Evolutionary conservation across 192 early-diverging fungal genomes (phyloP).

Genomic region (Backusella australiensis): DNA sequence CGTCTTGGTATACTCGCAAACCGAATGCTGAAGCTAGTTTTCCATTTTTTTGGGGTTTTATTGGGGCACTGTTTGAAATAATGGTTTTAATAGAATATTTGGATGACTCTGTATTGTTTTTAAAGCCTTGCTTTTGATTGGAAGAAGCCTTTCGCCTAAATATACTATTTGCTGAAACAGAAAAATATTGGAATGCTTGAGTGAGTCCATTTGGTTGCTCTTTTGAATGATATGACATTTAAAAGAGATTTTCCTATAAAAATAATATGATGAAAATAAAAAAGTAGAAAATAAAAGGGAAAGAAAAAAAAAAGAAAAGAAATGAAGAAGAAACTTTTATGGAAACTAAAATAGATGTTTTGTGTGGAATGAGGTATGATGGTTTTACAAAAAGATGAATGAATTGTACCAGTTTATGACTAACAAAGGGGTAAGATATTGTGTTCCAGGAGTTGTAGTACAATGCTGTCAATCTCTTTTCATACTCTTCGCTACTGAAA

Average conservation of each 20-base stretch:
- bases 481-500: not conserved
- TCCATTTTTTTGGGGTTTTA: not conserved
- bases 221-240: not conserved
- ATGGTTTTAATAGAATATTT: not conserved
- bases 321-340: not conserved
- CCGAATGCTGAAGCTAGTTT: not conserved
- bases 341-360: not conserved
- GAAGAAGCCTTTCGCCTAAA: not conserved
- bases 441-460: not conserved
- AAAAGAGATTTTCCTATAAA: not conserved
- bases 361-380: not conserved
- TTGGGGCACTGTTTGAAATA: not conserved
- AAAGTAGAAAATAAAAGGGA: not conserved
- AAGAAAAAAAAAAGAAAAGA: not conserved
- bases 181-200: constrained; percentile 6
- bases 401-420: not conserved
- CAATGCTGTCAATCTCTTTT: constrained; percentile 3
- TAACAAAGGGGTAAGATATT: not conserved
- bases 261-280: not conserved
- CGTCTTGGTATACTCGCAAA: not conserved
- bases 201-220: not conserved
- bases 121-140: not conserved
- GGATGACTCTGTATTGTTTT: not conserved
- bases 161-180: constrained; percentile 9
- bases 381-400: not conserved